Evolutionary conservation across 2,329 filamentous ascomycete genomes (phyloP).

Genomic region (Talaromyces albobiverticillius): DNA sequence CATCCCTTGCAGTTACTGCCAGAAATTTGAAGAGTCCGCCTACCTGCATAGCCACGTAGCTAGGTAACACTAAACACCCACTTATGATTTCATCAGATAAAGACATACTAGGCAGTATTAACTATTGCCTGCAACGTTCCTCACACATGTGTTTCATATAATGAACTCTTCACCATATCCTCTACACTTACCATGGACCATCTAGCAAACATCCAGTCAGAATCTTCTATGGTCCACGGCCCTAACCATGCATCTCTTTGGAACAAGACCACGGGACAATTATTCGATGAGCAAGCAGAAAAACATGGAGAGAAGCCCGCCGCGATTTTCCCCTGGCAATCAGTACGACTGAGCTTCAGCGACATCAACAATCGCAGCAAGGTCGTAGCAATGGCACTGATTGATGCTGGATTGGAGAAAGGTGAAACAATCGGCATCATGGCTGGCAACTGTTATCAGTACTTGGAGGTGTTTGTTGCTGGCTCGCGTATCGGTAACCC

Average conservation of each 20-base stretch:
- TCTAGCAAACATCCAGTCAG: too few species aligned
- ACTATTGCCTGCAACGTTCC: too few species aligned
- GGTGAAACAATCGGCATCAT: constrained; percentile 70
- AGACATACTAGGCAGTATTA: too few species aligned
- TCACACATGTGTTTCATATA: too few species aligned
- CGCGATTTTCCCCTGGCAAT: constrained; percentile 22
- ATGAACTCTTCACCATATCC: too few species aligned
- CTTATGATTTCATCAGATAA: too few species aligned
- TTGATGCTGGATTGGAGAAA: constrained; percentile 61
- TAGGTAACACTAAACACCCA: too few species aligned
- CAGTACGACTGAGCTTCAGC: constrained; percentile 19
- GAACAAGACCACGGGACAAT: constrained; percentile 18
- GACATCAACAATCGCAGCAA: constrained; percentile 19
- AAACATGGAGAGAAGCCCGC: constrained; percentile 13
- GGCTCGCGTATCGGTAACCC: constrained; percentile 31
- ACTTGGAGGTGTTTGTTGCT: constrained; percentile 58
- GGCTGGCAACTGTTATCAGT: constrained; percentile 55
- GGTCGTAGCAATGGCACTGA: constrained; percentile 54
- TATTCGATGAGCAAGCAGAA: constrained; percentile 23
- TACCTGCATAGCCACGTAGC: too few species aligned
- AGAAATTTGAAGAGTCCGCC: too few species aligned
- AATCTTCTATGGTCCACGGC: constrained; percentile 9
- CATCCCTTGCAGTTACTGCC: too few species aligned
- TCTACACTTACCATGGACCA: too few species aligned
- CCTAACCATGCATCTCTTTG: constrained; percentile 20